phyloP scores from a whole-genome alignment of 208 protist species.

The Leptomonas pyrrhocoris region DNA sequence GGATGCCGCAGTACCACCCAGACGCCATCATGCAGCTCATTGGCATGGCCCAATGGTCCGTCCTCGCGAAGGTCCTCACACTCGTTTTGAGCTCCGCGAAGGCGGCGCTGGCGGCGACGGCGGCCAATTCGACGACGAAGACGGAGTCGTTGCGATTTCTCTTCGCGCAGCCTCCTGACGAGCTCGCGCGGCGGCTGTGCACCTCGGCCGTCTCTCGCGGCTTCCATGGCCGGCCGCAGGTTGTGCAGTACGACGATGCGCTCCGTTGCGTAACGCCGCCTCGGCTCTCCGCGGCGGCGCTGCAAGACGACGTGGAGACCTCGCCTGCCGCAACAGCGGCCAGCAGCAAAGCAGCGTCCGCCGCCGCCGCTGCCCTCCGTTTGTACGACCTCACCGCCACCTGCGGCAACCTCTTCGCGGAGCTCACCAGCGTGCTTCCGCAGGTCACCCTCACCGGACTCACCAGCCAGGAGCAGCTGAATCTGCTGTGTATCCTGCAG shows the following conservation, averaged over 20 bases:
- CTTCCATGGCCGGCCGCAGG: conserved; percentile 21
- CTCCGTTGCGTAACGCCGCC: conserved; percentile 25
- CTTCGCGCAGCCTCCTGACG: conserved; percentile 16
- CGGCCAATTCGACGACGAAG: neutral
- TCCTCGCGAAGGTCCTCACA: conserved; percentile 40
- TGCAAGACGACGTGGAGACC: conserved; percentile 5
- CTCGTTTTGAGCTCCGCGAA: conserved; percentile 34
- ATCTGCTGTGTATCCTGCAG: conserved; percentile 78
- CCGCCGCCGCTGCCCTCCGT: neutral
- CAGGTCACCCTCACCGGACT: conserved; percentile 59
- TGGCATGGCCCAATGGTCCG: conserved; percentile 58
- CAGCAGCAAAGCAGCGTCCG: neutral
- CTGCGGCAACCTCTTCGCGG: conserved; percentile 40
- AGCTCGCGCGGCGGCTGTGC: conserved; percentile 27
- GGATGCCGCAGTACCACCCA: conserved; percentile 58
- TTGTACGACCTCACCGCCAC: conserved; percentile 34
- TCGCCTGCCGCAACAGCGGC: neutral
- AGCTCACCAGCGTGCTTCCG: conserved; percentile 57
- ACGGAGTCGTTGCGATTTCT: neutral
- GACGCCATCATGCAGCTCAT: conserved; percentile 77
- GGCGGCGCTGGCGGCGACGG: conserved; percentile 6
- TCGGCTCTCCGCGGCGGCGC: conserved; percentile 10
- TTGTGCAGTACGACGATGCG: conserved; percentile 18
- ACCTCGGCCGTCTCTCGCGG: conserved; percentile 26
- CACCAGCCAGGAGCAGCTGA: conserved; percentile 55